These are phyloP conservation scores for Erodium texanum DNA, from an alignment of 441 rosid species.

Conservation along the genomic window DNA sequence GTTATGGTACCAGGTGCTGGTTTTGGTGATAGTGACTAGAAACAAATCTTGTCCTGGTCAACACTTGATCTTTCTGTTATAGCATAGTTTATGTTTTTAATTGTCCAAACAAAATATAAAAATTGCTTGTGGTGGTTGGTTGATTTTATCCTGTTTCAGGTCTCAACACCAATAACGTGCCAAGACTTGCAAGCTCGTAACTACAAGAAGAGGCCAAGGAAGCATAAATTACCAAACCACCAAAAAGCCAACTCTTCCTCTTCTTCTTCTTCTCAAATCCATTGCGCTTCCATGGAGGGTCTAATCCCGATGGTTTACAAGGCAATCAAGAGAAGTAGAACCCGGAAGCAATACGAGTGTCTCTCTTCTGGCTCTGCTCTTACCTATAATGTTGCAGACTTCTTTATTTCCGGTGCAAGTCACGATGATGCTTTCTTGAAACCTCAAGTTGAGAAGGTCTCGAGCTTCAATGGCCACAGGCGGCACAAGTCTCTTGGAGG, in stretches of 20 bases:
- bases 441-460: neutral
- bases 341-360: neutral
- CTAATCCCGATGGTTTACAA: slow-evolving; percentile 37
- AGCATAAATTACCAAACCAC: neutral
- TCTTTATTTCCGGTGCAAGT: neutral
- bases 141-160: neutral
- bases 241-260: neutral
- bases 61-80: too few relatives aligned
- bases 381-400: neutral
- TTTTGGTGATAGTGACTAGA: too few relatives aligned
- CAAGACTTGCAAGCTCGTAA: slow-evolving; percentile 11
- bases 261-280: neutral
- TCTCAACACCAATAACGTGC: slow-evolving; percentile 15
- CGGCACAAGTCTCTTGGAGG: neutral
- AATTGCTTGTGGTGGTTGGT: neutral
- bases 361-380: neutral
- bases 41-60: too few relatives aligned
- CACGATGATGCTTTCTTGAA: neutral
- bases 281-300: slow-evolving; percentile 48
- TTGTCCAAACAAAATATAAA: too few relatives aligned
- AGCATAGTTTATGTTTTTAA: too few relatives aligned
- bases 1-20: too few relatives aligned
- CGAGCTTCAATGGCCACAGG: neutral
- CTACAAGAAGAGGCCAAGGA: neutral
- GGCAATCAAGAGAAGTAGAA: neutral